Percentiles rank a stretch among this genome's conserved stretches.
phyloP scores from a whole-genome alignment of 108 stramenopile species.

The Fragilariopsis cylindrus region DNA sequence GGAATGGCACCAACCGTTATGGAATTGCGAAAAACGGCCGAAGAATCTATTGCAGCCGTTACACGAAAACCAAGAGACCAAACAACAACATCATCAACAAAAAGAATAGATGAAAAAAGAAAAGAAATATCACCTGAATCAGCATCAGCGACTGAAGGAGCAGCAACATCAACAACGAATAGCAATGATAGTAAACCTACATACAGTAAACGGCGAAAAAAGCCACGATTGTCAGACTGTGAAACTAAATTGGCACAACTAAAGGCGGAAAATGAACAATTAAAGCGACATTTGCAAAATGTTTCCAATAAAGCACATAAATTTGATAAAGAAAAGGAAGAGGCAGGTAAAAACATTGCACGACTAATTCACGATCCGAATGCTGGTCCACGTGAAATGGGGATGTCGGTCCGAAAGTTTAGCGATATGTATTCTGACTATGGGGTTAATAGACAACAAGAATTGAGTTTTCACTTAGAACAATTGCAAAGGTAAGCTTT shows the following conservation, averaged over 20 bases:
- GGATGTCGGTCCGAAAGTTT: slow-evolving; percentile 40
- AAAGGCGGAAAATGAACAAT: slow-evolving; percentile 63
- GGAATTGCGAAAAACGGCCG: slow-evolving; percentile 45
- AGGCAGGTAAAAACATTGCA: slow-evolving; percentile 29
- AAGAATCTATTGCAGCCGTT: slow-evolving; percentile 49
- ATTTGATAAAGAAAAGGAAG: slow-evolving; percentile 46
- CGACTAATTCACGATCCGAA: slow-evolving; percentile 26
- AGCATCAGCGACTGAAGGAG: slow-evolving; percentile 2
- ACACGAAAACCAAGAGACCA: slow-evolving; percentile 24
- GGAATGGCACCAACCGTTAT: slow-evolving; percentile 22
- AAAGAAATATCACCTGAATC: background rate
- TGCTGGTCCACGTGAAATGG: slow-evolving; percentile 41
- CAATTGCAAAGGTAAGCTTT: slow-evolving; percentile 72
- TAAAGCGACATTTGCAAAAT: slow-evolving; percentile 64
- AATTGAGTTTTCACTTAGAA: slow-evolving; percentile 81
- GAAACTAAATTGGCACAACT: slow-evolving; percentile 50
- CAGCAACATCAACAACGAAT: background rate
- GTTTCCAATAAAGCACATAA: slow-evolving; percentile 43
- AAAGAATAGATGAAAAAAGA: slow-evolving; percentile 1
- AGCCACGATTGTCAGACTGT: slow-evolving; percentile 55
- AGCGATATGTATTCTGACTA: slow-evolving; percentile 89
- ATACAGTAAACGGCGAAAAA: slow-evolving; percentile 54
- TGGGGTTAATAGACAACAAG: slow-evolving; percentile 73
- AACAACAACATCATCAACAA: background rate
- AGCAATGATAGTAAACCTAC: slow-evolving; percentile 24